Evolutionary conservation across 768 basidiomycete species (phyloP).

Genomic region (Pisolithus tinctorius): DNA sequence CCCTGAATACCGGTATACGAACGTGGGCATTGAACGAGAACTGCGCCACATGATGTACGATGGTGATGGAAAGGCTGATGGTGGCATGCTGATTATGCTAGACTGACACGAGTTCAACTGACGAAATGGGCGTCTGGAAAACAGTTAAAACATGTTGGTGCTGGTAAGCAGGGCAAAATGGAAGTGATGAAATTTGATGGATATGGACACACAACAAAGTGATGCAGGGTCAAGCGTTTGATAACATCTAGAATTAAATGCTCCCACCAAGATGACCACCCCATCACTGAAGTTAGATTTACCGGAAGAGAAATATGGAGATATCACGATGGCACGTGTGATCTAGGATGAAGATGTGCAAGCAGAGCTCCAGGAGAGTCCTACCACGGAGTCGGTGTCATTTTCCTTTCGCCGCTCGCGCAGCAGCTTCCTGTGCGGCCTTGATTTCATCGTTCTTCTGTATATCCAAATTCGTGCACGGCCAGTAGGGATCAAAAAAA

Average conservation of each 20-base stretch:
- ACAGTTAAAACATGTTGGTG: no score
- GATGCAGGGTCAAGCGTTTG: conserved; percentile 4
- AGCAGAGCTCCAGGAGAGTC: conserved; percentile 9
- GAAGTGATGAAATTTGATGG: neutral
- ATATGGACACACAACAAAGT: neutral
- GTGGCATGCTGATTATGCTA: no score
- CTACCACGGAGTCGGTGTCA: conserved; percentile 26
- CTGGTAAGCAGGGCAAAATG: no score
- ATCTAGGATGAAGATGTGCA: conserved; percentile 2
- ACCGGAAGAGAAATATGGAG: neutral
- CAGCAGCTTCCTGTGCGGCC: conserved; percentile 24
- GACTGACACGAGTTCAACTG: no score
- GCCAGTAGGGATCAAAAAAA: neutral
- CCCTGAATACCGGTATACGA: no score
- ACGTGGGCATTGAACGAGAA: no score
- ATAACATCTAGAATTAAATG: conserved; percentile 6
- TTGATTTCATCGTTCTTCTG: conserved; percentile 55
- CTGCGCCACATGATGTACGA: no score
- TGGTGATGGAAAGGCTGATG: no score
- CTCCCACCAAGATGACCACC: conserved; percentile 11
- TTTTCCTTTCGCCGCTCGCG: conserved; percentile 21
- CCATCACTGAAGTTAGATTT: no score
- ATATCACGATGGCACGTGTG: neutral
- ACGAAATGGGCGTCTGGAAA: no score
- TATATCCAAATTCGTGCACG: conserved; percentile 6